Evolutionary conservation across 106 monocot genomes (phyloP), one percentile per base, ranked within the genome.

Genomic region (Apostasia ramifera): DNA sequence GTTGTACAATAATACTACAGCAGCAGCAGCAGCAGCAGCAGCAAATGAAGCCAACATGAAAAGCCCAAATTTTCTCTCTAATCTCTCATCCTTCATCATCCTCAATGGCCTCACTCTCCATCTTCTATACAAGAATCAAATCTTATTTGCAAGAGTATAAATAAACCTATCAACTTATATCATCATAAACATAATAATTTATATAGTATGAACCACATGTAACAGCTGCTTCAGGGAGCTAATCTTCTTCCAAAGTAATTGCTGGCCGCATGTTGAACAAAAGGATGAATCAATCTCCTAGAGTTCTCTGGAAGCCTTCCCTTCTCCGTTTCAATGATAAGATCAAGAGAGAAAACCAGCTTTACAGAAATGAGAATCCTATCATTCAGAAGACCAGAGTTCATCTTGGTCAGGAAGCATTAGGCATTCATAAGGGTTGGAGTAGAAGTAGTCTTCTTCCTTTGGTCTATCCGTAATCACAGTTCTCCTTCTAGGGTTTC

Each of bases 371-470:
- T 63, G 81, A 26, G 26, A 26, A 26, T 26, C 26, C 26, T 26
- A 38, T 47, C 37, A 65, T 8, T 8, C 6, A n/a, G 77, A 73
- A 58, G 69, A 66, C 74, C 55, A 64, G 11, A 62, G 73, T 38
- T 78, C 66, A 73, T 82, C 66, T 55, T 77, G 61, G 11, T 4
- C 39, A 38, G 65, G 56, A 50, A 73, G 57, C 43, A 14, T 71
- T 37, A 95, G 70, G 58, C 95, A 95, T 66, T 95, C 95, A 37
- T 95, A 82, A 5, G 95, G 95, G 78, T 95, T 95, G 51, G 95
- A 71, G 64, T 86, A 95, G 80, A 95, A 95, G 78, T 88, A 95
- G 69, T 95, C 91, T 70, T 95, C 95, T 77, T 95, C 91, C 73
- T 95, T 95, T 4, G 95, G 95, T 63, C 78, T 72, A 59, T 91